A percentile compares a stretch with the other conserved stretches of the same genome.
Conservation (phyloP, 169 alveolate species). For the Cryptosporidium meleagridis region DNA sequence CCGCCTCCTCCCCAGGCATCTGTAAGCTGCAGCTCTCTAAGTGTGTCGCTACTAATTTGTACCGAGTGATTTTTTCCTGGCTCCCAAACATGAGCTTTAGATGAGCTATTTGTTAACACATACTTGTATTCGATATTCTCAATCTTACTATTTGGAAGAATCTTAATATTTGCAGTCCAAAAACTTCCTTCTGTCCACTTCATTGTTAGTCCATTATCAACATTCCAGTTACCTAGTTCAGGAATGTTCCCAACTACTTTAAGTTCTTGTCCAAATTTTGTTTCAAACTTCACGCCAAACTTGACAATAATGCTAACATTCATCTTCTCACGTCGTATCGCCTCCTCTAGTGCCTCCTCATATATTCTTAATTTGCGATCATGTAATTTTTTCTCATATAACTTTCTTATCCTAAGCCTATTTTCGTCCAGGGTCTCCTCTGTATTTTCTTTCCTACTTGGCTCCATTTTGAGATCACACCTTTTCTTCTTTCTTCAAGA, state of each 20-base stretch:
- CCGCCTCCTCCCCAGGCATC: slow-evolving; percentile 77
- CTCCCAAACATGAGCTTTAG: slow-evolving; percentile 37
- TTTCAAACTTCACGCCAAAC: slow-evolving; percentile 56
- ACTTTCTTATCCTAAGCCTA: slow-evolving; percentile 49
- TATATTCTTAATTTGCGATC: slow-evolving; percentile 63
- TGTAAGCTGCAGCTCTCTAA: slow-evolving; percentile 42
- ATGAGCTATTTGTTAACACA: neutral
- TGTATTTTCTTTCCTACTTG: slow-evolving; percentile 20
- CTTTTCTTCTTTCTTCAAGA: neutral
- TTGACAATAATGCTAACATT: neutral
- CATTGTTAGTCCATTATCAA: slow-evolving; percentile 37
- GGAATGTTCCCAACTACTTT: slow-evolving; percentile 63
- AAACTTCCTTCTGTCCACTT: slow-evolving; percentile 61
- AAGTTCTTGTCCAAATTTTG: slow-evolving; percentile 57
- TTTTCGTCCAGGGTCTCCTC: slow-evolving; percentile 21
- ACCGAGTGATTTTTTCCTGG: slow-evolving; percentile 70
- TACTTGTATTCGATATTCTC: slow-evolving; percentile 72
- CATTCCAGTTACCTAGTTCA: slow-evolving; percentile 64
- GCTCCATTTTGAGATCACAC: neutral
- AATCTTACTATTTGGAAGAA: neutral
- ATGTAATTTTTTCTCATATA: slow-evolving; percentile 54
- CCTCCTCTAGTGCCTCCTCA: slow-evolving; percentile 71
- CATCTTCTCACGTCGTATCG: slow-evolving; percentile 64
- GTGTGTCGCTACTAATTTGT: slow-evolving; percentile 30
- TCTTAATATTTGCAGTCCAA: slow-evolving; percentile 32